phyloP scores from a whole-genome alignment of 441 rosid genomes.

The Corymbia calophylla region DNA sequence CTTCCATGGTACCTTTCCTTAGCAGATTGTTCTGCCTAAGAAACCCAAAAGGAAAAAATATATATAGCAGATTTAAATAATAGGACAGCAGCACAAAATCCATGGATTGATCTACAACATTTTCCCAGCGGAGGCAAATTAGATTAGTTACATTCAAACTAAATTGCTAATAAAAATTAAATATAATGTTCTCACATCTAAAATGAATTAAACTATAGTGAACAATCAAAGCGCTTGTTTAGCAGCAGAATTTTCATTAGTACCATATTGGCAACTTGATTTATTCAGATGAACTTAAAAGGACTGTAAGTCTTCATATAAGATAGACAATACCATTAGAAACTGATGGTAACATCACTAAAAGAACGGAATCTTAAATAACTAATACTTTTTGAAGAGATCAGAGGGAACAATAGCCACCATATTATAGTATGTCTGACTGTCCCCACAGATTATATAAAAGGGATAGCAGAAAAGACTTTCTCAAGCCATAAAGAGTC shows the following conservation, averaged over 20 bases:
- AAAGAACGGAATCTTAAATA: neutral
- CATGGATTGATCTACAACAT: neutral
- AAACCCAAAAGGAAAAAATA: neutral
- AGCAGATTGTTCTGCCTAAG: neutral
- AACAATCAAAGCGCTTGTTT: neutral
- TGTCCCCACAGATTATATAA: neutral
- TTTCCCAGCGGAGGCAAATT: neutral
- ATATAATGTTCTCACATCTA: neutral
- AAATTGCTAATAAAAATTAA: neutral
- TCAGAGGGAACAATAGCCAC: neutral
- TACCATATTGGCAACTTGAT: neutral
- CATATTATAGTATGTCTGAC: neutral
- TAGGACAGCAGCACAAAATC: neutral
- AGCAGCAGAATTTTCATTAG: neutral
- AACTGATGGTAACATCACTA: neutral
- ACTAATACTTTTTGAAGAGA: neutral
- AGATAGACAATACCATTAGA: neutral
- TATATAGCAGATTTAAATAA: neutral
- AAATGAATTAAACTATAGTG: neutral
- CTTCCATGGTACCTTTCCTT: neutral
- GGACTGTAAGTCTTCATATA: neutral
- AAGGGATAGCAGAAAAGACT: neutral
- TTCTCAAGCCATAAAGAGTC: neutral
- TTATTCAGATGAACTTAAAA: neutral
- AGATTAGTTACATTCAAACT: neutral